These are phyloP conservation scores for Elsinoe necatrix DNA, from an alignment of 2,329 filamentous ascomycete species.

Conservation along the genomic window DNA sequence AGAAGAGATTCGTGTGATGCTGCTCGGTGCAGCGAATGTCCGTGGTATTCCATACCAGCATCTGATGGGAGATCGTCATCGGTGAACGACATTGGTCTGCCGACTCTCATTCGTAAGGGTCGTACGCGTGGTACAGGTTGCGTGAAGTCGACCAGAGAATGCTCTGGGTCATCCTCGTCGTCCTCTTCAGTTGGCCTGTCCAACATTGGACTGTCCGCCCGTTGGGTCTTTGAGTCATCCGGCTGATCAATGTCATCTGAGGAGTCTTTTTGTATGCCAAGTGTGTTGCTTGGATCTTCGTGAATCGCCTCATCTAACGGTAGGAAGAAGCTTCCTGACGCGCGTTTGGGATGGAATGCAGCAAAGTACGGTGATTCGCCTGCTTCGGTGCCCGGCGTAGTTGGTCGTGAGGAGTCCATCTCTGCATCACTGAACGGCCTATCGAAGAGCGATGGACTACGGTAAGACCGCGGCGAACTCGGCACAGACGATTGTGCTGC, in stretches of 20 bases:
- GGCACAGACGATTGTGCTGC: slow-evolving; percentile 62
- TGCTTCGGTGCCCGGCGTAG: slow-evolving; percentile 67
- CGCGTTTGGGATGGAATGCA: slow-evolving; percentile 49
- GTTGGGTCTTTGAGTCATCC: background rate
- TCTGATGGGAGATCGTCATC: slow-evolving; percentile 10
- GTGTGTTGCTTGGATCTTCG: slow-evolving; percentile 19
- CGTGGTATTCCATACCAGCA: background rate
- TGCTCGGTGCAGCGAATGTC: slow-evolving; percentile 49
- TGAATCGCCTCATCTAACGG: slow-evolving; percentile 17
- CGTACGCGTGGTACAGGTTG: slow-evolving; percentile 9
- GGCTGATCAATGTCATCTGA: slow-evolving; percentile 13
- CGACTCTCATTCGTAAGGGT: slow-evolving; percentile 5
- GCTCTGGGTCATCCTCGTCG: slow-evolving; percentile 13
- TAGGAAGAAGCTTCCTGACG: slow-evolving; percentile 39
- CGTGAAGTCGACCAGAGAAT: slow-evolving; percentile 13
- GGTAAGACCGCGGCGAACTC: slow-evolving; percentile 67
- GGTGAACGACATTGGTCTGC: slow-evolving; percentile 11
- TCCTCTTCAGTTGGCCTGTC: background rate
- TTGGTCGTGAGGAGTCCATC: slow-evolving; percentile 62
- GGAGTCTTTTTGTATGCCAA: background rate
- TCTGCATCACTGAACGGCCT: slow-evolving; percentile 50
- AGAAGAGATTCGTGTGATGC: slow-evolving; percentile 82
- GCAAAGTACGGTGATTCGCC: slow-evolving; percentile 53
- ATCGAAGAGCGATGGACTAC: slow-evolving; percentile 71
- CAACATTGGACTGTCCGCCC: background rate